Base-by-base conservation (phyloP, 2,329 filamentous ascomycete species). In the Neofusicoccum laricinum region DNA sequence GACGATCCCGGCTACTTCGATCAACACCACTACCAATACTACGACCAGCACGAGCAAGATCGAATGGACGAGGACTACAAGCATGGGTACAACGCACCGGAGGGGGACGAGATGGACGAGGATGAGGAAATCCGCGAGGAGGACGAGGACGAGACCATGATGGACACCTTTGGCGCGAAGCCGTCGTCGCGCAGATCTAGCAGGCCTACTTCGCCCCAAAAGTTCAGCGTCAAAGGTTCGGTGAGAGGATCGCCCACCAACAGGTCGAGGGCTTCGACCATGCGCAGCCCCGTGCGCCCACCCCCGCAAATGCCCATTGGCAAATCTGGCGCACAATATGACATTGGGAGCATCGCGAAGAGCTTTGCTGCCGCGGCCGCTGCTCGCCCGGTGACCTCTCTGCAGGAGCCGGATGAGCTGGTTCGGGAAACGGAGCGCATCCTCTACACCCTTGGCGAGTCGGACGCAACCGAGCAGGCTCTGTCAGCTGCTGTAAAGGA, bases 391-490 rank as follows among this genome's bases (percentile, higher is more conserved):
- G 86, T 90, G 1, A 71, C 78, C 17, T 71, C 78, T 17, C 80
- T 96, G 50, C 82, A 82, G 4, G 94, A 97, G 76, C 80, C 88
- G 1, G 86, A 89, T 66, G 83, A 88, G 50, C 76, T 96, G 19
- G 86, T 97, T 50, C 78, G 96, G 38, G 82, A 86, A 55, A 96
- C 91, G 11, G 93, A 97, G 73, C 83, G 86, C 43, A 78, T 92
- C 45, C 79, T 96, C 62, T 73, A 74, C 32, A 73, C 71, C 38
- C 67, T 82, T 59, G 73, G 75, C 45, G 69, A 70, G 11, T 69
- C 71, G 4, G 71, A 75, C 12, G 69, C 69, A 63, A 72, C 75
- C 40, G 70, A 65, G 7, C 66, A 70, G 5, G 68, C 73, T 2
- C 67, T 78, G 5, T 69, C 67, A 15, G 65, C 71, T 15, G 69